A percentile compares a stretch with the other conserved stretches of the same genome.
Conservation (phyloP, 164 flowering plant genomes). For the Amborella trichopoda region DNA sequence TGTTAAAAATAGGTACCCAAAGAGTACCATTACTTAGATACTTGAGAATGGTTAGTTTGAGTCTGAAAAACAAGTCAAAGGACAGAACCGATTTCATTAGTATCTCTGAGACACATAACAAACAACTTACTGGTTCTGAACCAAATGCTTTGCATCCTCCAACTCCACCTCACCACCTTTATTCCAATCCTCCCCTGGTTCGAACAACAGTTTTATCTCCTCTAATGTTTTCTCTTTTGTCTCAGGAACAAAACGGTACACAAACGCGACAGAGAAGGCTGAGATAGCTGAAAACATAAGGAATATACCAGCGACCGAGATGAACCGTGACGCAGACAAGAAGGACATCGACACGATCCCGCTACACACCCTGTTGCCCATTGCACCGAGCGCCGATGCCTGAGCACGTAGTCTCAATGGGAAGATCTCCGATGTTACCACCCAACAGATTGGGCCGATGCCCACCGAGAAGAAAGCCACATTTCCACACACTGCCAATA, state of each 20-base stretch:
- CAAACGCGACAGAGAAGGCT: slow-evolving; percentile 33
- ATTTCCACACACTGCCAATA: slow-evolving; percentile 30
- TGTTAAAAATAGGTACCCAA: too few species aligned
- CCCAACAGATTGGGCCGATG: slow-evolving; percentile 58
- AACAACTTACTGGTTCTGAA: slow-evolving; percentile 40
- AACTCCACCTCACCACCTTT: slow-evolving; percentile 41
- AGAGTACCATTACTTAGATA: too few species aligned
- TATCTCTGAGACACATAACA: too few species aligned
- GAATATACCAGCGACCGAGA: slow-evolving; percentile 57
- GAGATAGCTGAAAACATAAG: slow-evolving; percentile 37
- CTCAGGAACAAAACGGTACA: slow-evolving; percentile 38
- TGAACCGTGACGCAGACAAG: slow-evolving; percentile 28
- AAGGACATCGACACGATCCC: slow-evolving; percentile 50
- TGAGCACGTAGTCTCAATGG: slow-evolving; percentile 51
- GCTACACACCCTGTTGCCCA: slow-evolving; percentile 44
- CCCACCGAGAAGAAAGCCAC: slow-evolving; percentile 47
- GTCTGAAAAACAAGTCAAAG: too few species aligned
- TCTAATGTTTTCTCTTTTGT: slow-evolving; percentile 58
- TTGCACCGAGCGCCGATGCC: slow-evolving; percentile 45
- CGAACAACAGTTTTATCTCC: slow-evolving; percentile 43
- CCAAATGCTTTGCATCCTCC: slow-evolving; percentile 62
- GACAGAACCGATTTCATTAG: too few species aligned
- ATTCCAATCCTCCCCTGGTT: too few species aligned
- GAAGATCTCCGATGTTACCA: slow-evolving; percentile 46
- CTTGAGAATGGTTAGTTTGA: too few species aligned